Percentiles rank a stretch among this genome's conserved stretches.
phyloP scores from a whole-genome alignment of 176 grass and related monocot species.

The Ensete ventricosum region DNA sequence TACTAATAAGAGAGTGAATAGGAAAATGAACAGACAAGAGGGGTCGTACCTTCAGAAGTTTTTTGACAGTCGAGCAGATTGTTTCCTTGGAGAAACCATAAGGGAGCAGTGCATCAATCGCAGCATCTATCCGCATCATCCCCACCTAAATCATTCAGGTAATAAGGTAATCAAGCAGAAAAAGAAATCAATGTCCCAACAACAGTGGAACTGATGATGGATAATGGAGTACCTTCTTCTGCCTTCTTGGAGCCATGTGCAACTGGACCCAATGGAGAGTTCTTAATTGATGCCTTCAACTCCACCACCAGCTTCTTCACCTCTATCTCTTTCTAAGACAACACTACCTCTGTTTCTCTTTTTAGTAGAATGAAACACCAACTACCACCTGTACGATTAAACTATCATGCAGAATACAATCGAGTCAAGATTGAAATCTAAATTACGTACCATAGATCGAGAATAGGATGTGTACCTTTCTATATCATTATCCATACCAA shows the following conservation, averaged over 20 bases:
- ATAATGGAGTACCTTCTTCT: neutral
- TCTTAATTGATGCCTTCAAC: neutral
- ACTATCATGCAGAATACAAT: too few relatives aligned
- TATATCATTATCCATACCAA: too few relatives aligned
- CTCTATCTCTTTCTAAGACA: neutral
- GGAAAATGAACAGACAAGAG: neutral
- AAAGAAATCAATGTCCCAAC: neutral
- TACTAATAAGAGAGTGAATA: neutral
- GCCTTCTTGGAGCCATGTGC: neutral
- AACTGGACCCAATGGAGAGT: too few relatives aligned
- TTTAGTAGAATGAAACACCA: too few relatives aligned
- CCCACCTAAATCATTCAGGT: conserved; percentile 14
- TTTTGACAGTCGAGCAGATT: conserved; percentile 2
- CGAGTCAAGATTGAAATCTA: too few relatives aligned
- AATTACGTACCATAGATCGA: too few relatives aligned
- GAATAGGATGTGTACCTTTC: too few relatives aligned
- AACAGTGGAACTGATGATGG: neutral
- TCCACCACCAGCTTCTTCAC: neutral
- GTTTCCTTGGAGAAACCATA: conserved; percentile 1
- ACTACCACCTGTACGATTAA: too few relatives aligned
- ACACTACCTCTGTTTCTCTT: neutral
- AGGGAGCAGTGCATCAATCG: conserved; percentile 7
- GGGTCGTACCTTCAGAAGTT: conserved; percentile 11
- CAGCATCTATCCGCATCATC: conserved; percentile 19
- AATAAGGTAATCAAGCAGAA: neutral